Base-by-base conservation (phyloP, 2,329 filamentous ascomycete species). In the Fusarium nodosum region DNA sequence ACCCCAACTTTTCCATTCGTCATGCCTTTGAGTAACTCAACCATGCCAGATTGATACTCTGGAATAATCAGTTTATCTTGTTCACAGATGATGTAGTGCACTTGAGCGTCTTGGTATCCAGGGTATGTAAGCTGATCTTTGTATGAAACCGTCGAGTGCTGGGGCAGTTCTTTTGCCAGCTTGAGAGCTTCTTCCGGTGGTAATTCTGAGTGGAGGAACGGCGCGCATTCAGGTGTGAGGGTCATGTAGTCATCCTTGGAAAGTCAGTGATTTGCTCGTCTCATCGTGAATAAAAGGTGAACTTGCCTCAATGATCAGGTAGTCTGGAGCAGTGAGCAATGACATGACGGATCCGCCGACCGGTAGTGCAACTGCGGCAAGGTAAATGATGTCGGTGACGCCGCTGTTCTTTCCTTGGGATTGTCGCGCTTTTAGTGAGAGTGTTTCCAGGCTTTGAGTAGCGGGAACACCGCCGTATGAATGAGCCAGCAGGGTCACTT, bases 141-240 rank as follows among this genome's bases (percentile, higher is more conserved):
- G 48, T 64, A 67, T 16, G 63, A 58, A 4, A 38, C 34, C 4
- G 60, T 69, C 15, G 59, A 58, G 13, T 69, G 63, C 11, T 54
- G 44, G 5, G 59, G 28, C 31, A 68, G 31, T 15, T 46, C 33
- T 20, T 52, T 64, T 28, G 51, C 26, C 4, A 60, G 18, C 6
- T 31, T 30, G 4, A 57, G 18, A 3, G 38, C 64, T 20, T 63
- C 50, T 4, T 56, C 62, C 1, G 30, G 15, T 18, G 61, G 20
- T 10, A 57, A 30, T 16, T 67, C 62, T 11, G 64, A 63, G 26
- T 52, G 66, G n/a, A 52, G 20, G 7, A 39, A 41, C 5, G 56
- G 44, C 7, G 53, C 63, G 3, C 33, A 30, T 24, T 44, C 50
- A 1, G 60, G 34, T 7, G 46, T 42, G 5, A 64, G 34, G 3